phyloP scores from a whole-genome alignment of 1,284 basidiomycete species.

The Fomitopsis pinicola region DNA sequence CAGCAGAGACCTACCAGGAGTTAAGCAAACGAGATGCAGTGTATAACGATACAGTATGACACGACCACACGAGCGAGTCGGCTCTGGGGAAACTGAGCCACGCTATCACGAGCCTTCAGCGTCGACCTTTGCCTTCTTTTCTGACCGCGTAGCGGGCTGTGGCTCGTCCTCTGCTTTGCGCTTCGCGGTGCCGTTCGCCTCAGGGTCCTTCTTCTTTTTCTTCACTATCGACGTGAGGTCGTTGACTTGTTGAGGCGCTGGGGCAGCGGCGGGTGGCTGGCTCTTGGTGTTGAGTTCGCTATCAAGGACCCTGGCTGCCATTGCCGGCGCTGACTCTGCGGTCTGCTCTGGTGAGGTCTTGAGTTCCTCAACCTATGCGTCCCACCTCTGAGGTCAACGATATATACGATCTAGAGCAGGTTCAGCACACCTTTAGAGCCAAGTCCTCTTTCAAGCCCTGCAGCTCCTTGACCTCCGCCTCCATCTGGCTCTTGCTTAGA shows the following conservation, averaged over 20 bases:
- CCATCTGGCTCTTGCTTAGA: slow-evolving; percentile 65
- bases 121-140: slow-evolving; percentile 65
- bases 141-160: slow-evolving; percentile 36
- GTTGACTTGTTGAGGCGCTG: slow-evolving; percentile 40
- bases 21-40: not conserved
- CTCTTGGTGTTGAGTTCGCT: slow-evolving; percentile 51
- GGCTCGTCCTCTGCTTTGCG: slow-evolving; percentile 65
- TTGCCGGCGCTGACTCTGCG: slow-evolving; percentile 51
- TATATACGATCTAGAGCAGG: not conserved
- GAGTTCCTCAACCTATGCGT: slow-evolving; percentile 77
- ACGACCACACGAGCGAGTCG: not conserved
- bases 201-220: slow-evolving; percentile 74
- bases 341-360: slow-evolving; percentile 70
- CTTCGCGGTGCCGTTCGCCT: slow-evolving; percentile 40
- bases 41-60: slow-evolving; percentile 3
- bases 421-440: slow-evolving; percentile 61
- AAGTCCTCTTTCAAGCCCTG: slow-evolving; percentile 75
- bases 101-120: slow-evolving; percentile 19
- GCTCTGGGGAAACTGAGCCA: not conserved
- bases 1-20: not conserved
- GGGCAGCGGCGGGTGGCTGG: slow-evolving; percentile 16
- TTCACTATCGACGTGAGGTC: slow-evolving; percentile 80
- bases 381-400: not conserved
- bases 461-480: slow-evolving; percentile 75
- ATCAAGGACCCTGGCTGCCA: slow-evolving; percentile 68